Base-by-base conservation (phyloP, 768 basidiomycete genomes). In the Lentinula sp. region DNA sequence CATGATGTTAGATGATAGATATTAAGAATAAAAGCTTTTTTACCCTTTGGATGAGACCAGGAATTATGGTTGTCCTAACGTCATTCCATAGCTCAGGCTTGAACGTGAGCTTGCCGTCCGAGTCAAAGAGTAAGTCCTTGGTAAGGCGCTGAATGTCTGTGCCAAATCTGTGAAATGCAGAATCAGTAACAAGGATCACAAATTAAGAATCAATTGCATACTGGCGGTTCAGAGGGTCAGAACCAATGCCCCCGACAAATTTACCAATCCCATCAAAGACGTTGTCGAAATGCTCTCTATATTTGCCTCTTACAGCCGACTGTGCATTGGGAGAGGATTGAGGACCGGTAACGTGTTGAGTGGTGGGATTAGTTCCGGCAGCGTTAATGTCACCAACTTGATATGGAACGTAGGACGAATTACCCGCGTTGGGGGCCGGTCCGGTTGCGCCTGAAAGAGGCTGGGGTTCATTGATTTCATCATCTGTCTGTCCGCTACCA, bases 31-130 rank as follows among this genome's bases (percentile, higher is more conserved):
- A 2, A 1, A 45, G 0, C 13, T 31, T 34, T 40, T 80, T 57
- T 64, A 94, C 86, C 75, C 89, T 80, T 40, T 89, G 80, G 66
- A 95, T 84, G 40, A 96, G 72, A 5, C 81, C 75, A 6, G 96
- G 95, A 0, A 96, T 67, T 61, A 98, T 91, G 59, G 93, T 87
- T 40, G 80, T 80, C 40, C 94, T 79, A 49, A 98, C 84, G 70
- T 98, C 95, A 65, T 84, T 83, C 95, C 95, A 93, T 2, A 98
- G 76, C 35, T 88, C 82, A 3, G 86, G 83, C 78, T 98, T 97
- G 82, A 93, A 97, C 70, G 86, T 86, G 60, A 97, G 78, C 63
- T 83, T 84, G 7, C 95, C 95, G 63, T 95, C 90, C 49, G 73
- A 76, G 65, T 90, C 83, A 63, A 93, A 91, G 11, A 97, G 77